Base-by-base conservation (phyloP, 208 protist species). In the Leishmania gerbilli region DNA sequence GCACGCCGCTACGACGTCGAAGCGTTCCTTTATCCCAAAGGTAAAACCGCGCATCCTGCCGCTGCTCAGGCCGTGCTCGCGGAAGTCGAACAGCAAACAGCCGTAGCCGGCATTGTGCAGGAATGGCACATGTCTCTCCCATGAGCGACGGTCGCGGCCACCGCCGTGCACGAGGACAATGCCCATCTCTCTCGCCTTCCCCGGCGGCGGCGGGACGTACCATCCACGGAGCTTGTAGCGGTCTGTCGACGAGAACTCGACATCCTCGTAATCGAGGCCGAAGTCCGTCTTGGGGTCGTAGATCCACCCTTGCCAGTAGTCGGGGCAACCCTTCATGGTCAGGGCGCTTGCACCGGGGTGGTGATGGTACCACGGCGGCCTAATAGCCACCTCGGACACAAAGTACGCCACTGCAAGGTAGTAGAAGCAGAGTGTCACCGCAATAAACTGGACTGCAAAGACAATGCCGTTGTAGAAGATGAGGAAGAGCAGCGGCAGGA, bases 161-260 rank as follows among this genome's bases (percentile, higher is more conserved):
- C 93, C 96, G 71, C 96, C 96, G 80, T 98, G 96, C 13, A 98
- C 93, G 5, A 97, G 84, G n/a, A 98, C 94, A 40, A 98, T 86
- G 77, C 96, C 92, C 79, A 93, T 85, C 45, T 69, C 51, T 1
- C 55, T 56, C 42, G 45, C 78, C n/a, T 56, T 68, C 0, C 40
- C 53, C 37, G 37, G 67, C 47, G 87, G 87, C 8, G 92, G 87
- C 0, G 92, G 92, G 31, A 98, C 91, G 79, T 95, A 96, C 94
- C 95, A 97, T 17, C 95, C 95, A 51, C 94, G 85, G 40, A 97
- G 83, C 37, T 71, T 91, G 76, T 97, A 95, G 47, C 78, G 56
- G 64, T 96, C 94, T 0, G 90, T 91, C 24, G 92, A 94, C 19
- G 77, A 74, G 79, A 97, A 96, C 42, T 79, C 75, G 5, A 98